Base-by-base conservation (phyloP, 805 yeast genomes). In the Metschnikowia proteae region DNA sequence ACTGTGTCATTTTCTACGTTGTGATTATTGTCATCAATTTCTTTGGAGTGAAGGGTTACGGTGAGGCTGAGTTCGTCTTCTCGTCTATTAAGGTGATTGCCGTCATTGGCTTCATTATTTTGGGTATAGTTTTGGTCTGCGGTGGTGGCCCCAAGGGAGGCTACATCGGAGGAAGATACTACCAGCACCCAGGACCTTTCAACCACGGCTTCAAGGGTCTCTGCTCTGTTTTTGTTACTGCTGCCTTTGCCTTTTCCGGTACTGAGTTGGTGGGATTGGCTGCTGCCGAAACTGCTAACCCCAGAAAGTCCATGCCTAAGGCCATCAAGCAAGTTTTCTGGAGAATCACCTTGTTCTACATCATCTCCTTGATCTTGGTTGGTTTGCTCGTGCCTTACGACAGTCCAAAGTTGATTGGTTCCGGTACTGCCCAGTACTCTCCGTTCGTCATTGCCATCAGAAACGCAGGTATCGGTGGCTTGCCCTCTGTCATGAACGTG, bases 1-100 rank as follows among this genome's bases (percentile, higher is more conserved):
- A 81, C 69, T 81, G 81, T 17, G 72, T 76, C n/a, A 71, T 82
- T 22, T 78, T 82, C 56, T 82, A 77, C 59, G 75, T 72, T n/a
- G 56, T 76, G 38, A 74, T 82, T 35, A 63, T 78, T 11, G 6
- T 41, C 33, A 55, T 54, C 33, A 56, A 55, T 26, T 49, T 56
- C 51, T 38, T 55, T 33, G 60, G 60, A 25, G 60, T 56, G 8
- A 44, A 46, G 11, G 51, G 60, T 53, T 56, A 50, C 28, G 86
- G 84, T 38, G 84, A 80, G 60, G 80, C 82, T 27, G 86, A 81
- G 60, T 77, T 86, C 50, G 74, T 80, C 61, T 83, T 86, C 60
- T 83, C 88, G 47, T 53, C 78, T 50, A 74, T 85, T 58, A 87
- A 86, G 63, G 78, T 85, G 26, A 64, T 82, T 36, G 81, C 84